Evolutionary conservation across 352 stramenopile genomes (phyloP).

Genomic region (Phytophthora ramorum): DNA sequence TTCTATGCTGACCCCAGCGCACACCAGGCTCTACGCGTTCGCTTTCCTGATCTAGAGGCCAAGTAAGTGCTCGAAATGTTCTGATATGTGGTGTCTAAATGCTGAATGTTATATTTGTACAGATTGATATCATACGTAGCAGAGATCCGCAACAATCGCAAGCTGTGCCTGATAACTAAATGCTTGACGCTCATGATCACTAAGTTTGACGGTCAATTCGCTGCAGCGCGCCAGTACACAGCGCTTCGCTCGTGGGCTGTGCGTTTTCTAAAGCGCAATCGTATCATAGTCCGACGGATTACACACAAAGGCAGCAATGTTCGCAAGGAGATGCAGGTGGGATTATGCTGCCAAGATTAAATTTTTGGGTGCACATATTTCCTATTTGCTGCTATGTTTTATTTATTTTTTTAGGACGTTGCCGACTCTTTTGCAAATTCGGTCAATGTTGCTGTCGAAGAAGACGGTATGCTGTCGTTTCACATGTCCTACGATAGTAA

Average conservation of each 20-base stretch:
- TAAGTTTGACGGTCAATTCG: constrained; percentile 6
- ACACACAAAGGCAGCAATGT: background rate
- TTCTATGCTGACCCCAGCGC: background rate
- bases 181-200: background rate
- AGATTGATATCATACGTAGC: background rate
- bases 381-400: background rate
- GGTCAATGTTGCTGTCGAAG: background rate
- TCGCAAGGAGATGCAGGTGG: background rate
- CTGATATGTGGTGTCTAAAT: background rate
- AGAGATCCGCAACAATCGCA: background rate
- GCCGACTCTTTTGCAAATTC: background rate
- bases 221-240: background rate
- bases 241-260: background rate
- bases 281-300: background rate
- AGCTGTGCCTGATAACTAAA: constrained; percentile 1
- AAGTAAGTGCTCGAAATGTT: background rate
- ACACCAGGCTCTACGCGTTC: background rate
- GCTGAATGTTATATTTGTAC: background rate
- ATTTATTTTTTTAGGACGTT: background rate
- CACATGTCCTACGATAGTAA: background rate
- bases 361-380: constrained; percentile 1
- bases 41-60: background rate
- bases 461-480: background rate
- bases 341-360: background rate
- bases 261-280: constrained; percentile 4